Base-by-base conservation (phyloP, 2,329 filamentous ascomycete genomes). In the Capronia epimyces region DNA sequence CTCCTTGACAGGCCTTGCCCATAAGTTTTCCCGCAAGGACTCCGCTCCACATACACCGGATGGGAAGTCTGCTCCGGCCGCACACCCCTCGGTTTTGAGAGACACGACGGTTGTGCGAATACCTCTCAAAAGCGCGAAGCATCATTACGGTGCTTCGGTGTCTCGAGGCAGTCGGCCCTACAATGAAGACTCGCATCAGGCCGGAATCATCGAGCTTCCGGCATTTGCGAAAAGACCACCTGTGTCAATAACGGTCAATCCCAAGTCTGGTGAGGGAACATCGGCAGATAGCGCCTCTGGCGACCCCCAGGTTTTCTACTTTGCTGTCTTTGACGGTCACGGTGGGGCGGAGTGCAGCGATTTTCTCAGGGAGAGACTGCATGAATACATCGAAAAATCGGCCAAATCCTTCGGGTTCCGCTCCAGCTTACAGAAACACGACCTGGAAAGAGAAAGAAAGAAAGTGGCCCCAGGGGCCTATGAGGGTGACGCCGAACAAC, bases 301-400 rank as follows among this genome's bases (percentile, higher is more conserved):
- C 2, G 91, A 97, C 65, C 91, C 91, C 1, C 91, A 97, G 66
- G 84, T 97, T 27, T 98, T 98, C 69, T 98, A 97, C 69, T 98
- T 96, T 75, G 90, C 81, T 1, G 83, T 97, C 1, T 98, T 97
- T 64, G 93, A 98, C 68, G 93, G 93, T 2, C 93, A 98, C 71
- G 93, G 93, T 8, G 93, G 93, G 16, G 79, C 75, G 16, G 87
- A 95, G 66, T 97, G 93, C 68, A 89, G 89, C 53, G 83, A 85
- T 15, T 97, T 95, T 62, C 69, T 97, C 59, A 79, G 83, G 51
- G 87, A 96, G 53, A 81, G 86, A 64, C 72, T 98, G 53, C 93
- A 96, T 66, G 80, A 81, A 8, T 97, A 96, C 66, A 83, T 98
- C 29, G 91, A 98, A 68, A 79, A 88, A 59, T 81, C 89, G 0